A percentile compares a stretch with the other conserved stretches of the same genome.
These are phyloP conservation scores for Plicaturopsis crispa DNA, from an alignment of 768 basidiomycete species.

Conservation along the genomic window DNA sequence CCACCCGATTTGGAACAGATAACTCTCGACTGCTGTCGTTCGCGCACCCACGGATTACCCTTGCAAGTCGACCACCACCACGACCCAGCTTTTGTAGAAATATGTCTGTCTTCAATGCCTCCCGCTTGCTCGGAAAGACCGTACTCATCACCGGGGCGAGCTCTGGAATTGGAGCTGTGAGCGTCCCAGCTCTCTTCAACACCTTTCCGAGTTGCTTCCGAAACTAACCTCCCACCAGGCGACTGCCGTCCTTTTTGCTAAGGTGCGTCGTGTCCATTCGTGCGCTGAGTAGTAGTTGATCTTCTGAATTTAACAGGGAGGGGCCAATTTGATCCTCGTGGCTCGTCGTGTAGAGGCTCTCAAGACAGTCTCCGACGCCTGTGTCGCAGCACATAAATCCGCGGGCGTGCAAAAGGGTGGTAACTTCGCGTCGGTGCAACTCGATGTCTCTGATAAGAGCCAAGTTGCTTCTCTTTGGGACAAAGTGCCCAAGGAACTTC, in stretches of 20 bases:
- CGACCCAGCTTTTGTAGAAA: too few relatives aligned
- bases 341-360: conserved; percentile 75
- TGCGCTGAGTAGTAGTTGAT: too few relatives aligned
- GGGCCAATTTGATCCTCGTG: conserved; percentile 80
- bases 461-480: conserved; percentile 66
- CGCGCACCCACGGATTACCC: too few relatives aligned
- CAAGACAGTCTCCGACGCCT: conserved; percentile 60
- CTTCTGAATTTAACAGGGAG: conserved; percentile 46
- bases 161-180: conserved; percentile 82
- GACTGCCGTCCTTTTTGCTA: conserved; percentile 84
- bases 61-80: too few relatives aligned
- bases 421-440: conserved; percentile 58
- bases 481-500: conserved; percentile 63
- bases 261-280: conserved; percentile 33
- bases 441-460: conserved; percentile 75
- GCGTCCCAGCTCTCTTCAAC: conserved; percentile 15
- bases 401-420: conserved; percentile 73
- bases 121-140: conserved; percentile 76
- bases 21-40: too few relatives aligned
- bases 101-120: conserved; percentile 80
- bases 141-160: conserved; percentile 88
- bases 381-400: conserved; percentile 61
- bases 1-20: too few relatives aligned
- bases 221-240: conserved; percentile 38
- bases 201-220: too few relatives aligned